Evolutionary conservation across 1,284 basidiomycete genomes (phyloP).

Genomic region (Uromyces viciae-fabae): DNA sequence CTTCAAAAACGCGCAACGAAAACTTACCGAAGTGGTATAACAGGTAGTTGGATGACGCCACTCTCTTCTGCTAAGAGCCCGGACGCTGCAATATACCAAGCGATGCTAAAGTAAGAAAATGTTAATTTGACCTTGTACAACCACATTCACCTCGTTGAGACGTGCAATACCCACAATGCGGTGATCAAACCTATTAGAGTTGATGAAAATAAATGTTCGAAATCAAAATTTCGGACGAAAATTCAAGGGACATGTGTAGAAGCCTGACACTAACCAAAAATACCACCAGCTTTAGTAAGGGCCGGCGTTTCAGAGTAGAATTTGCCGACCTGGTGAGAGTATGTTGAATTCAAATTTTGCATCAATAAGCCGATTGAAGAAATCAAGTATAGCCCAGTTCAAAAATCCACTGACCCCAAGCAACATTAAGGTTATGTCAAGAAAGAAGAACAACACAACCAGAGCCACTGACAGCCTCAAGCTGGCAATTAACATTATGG

Average conservation of each 20-base stretch:
- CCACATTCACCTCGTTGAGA: neutral
- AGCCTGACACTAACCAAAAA: constrained; percentile 59
- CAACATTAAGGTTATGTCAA: constrained; percentile 61
- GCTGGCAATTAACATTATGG: constrained; percentile 59
- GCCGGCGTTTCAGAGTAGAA: constrained; percentile 50
- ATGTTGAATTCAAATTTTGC: neutral
- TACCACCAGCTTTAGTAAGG: constrained; percentile 67
- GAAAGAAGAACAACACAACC: constrained; percentile 68
- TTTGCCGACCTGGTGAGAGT: constrained; percentile 50
- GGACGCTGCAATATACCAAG: constrained; percentile 58
- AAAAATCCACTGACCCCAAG: constrained; percentile 49
- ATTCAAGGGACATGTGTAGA: neutral
- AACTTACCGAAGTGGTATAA: constrained; percentile 12
- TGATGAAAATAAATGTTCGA: neutral
- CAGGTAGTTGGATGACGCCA: constrained; percentile 58
- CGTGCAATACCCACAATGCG: neutral
- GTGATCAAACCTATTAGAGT: constrained; percentile 14
- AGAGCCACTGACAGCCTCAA: constrained; percentile 67
- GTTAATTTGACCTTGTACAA: neutral
- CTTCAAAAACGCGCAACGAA: too few species aligned
- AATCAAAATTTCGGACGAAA: neutral
- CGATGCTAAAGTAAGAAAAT: constrained; percentile 19
- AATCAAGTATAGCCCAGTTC: neutral
- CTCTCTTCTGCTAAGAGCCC: constrained; percentile 59
- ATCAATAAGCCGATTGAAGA: constrained; percentile 1